These are phyloP conservation scores for Rhynchospora breviuscula DNA, from an alignment of 176 grass and related monocot genomes.

Conservation along the genomic window DNA sequence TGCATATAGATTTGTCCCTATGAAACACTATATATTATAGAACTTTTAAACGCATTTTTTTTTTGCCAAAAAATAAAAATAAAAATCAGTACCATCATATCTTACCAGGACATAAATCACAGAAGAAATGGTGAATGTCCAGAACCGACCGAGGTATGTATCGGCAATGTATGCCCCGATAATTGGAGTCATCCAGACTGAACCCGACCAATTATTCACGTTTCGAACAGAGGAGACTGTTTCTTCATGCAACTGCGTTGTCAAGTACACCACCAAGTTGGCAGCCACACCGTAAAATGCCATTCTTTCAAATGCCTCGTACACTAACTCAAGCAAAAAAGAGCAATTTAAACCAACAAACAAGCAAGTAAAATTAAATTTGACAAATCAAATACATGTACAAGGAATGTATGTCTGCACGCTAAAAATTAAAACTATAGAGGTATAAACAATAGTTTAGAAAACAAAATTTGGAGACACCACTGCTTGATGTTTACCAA, in stretches of 20 bases:
- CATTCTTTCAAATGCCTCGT: constrained; percentile 76
- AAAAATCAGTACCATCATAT: not conserved
- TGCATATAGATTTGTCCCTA: not conserved
- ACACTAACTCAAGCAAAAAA: constrained; percentile 26
- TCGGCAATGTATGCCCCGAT: constrained; percentile 67
- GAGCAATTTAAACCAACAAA: not conserved
- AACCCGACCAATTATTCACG: constrained; percentile 69
- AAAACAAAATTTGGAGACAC: not conserved
- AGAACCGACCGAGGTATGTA: constrained; percentile 67
- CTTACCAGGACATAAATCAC: constrained; percentile 56
- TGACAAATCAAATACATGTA: not conserved
- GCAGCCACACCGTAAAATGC: constrained; percentile 74
- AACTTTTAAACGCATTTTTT: not conserved
- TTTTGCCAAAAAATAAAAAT: not conserved
- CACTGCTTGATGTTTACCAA: constrained; percentile 25
- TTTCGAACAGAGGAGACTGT: constrained; percentile 62
- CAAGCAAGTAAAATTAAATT: not conserved
- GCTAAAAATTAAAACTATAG: not conserved
- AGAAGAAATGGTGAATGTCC: constrained; percentile 75
- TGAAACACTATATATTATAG: not conserved
- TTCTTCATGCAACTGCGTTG: constrained; percentile 50
- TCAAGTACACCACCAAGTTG: constrained; percentile 73
- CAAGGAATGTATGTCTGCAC: not conserved
- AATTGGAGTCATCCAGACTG: constrained; percentile 69
- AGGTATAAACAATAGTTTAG: not conserved